Evolutionary conservation across 805 yeast genomes (phyloP).

Genomic region (Candida hungchunana): DNA sequence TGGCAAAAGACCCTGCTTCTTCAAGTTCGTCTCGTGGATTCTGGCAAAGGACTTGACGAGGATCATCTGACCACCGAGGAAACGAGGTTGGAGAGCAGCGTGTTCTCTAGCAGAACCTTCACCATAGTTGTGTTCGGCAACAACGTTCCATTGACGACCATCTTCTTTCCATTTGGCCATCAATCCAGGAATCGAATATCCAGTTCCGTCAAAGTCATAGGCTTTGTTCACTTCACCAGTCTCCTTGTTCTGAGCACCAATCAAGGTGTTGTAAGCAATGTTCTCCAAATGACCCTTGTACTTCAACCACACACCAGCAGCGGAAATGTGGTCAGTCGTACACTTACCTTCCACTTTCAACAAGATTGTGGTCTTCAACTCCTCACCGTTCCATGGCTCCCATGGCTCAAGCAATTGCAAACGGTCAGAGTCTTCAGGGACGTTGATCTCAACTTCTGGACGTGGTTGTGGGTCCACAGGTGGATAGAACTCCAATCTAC

Average conservation of each 20-base stretch:
- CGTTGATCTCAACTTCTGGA: slow-evolving; percentile 55
- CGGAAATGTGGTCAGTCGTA: slow-evolving; percentile 97
- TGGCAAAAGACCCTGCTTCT: slow-evolving; percentile 98
- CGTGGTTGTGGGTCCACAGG: slow-evolving; percentile 61
- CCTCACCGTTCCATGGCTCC: slow-evolving; percentile 80
- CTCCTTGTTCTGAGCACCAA: slow-evolving; percentile 96
- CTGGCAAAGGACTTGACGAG: slow-evolving; percentile 95
- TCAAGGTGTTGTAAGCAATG: slow-evolving; percentile 89
- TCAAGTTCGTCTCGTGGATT: slow-evolving; percentile 98
- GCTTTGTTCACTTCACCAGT: slow-evolving; percentile 94
- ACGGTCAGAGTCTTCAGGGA: slow-evolving; percentile 89
- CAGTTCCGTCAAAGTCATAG: slow-evolving; percentile 77
- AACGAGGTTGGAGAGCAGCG: slow-evolving; percentile 94
- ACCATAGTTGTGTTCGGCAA: slow-evolving; percentile 97
- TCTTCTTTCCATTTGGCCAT: slow-evolving; percentile 95
- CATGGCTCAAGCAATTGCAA: slow-evolving; percentile 89
- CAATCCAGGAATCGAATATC: slow-evolving; percentile 84
- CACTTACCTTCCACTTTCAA: slow-evolving; percentile 96
- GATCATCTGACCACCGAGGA: slow-evolving; percentile 85
- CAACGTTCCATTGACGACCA: slow-evolving; percentile 83
- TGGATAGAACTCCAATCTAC: slow-evolving; percentile 75
- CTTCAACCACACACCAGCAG: slow-evolving; percentile 98
- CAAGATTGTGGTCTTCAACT: slow-evolving; percentile 68
- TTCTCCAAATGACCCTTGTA: slow-evolving; percentile 97
- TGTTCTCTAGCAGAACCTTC: slow-evolving; percentile 99